Evolutionary conservation across 75 land plant species (phyloP).

Genomic region (Larix kaempferi): DNA sequence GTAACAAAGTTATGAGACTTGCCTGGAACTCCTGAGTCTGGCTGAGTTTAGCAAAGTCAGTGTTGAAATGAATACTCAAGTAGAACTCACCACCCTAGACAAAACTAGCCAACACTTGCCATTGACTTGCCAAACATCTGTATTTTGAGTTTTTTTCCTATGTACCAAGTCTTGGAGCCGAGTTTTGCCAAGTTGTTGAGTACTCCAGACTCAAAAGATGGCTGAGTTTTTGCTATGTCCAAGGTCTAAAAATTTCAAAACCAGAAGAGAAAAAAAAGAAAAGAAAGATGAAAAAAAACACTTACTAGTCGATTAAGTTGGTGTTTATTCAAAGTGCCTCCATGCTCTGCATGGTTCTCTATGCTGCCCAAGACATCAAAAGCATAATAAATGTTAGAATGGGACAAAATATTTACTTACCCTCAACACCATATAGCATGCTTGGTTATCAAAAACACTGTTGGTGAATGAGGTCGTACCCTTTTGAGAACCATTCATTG

Average conservation of each 20-base stretch:
- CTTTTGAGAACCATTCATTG: slow-evolving; percentile 99
- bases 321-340: slow-evolving; percentile 96
- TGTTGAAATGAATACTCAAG: no score
- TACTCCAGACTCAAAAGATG: no score
- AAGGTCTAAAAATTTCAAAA: not conserved
- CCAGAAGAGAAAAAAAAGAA: not conserved
- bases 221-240: not conserved
- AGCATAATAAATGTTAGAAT: not conserved
- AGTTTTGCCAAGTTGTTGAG: no score
- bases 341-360: slow-evolving; percentile 99
- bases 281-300: not conserved
- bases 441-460: not conserved
- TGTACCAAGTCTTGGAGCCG: no score
- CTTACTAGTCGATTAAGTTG: slow-evolving; percentile 92
- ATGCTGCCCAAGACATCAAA: slow-evolving; percentile 43
- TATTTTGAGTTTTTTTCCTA: slow-evolving; percentile 3
- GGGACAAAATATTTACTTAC: not conserved
- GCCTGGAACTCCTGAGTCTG: no score
- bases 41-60: no score
- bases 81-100: no score
- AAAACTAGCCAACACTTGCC: no score
- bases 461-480: slow-evolving; percentile 40
- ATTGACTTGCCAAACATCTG: not conserved
- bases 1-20: not conserved
- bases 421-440: not conserved